These are phyloP conservation scores for Hypomyces rosellus DNA, from an alignment of 2,329 filamentous ascomycete species.

Conservation along the genomic window DNA sequence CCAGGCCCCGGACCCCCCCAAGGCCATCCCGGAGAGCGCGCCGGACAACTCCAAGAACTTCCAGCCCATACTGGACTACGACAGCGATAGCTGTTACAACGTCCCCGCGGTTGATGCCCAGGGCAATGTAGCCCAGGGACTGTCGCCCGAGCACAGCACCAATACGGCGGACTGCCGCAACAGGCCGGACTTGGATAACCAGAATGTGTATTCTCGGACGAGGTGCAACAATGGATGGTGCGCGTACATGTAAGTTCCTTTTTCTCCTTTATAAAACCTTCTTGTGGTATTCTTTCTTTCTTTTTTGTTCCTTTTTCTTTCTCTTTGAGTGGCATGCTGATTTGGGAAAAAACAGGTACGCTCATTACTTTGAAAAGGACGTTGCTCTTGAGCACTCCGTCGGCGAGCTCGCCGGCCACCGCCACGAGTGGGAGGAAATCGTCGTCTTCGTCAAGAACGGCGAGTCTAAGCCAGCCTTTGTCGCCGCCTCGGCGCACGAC, in stretches of 20 bases:
- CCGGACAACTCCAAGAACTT: constrained; percentile 5
- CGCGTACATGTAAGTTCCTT: constrained; percentile 18
- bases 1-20: not conserved
- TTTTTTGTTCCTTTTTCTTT: too few relatives aligned
- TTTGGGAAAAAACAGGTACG: too few relatives aligned
- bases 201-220: constrained; percentile 19
- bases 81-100: constrained; percentile 15
- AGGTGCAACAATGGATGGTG: constrained; percentile 22
- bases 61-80: constrained; percentile 13
- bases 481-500: constrained; percentile 26
- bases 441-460: constrained; percentile 15
- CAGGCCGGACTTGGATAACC: constrained; percentile 12
- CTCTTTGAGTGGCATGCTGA: too few relatives aligned
- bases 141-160: too few relatives aligned
- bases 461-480: constrained; percentile 10
- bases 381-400: constrained; percentile 3
- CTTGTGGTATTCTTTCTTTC: too few relatives aligned
- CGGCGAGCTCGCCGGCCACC: constrained; percentile 13
- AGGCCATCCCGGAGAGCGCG: constrained; percentile 3
- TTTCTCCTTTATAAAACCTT: too few relatives aligned
- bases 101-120: constrained; percentile 6
- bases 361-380: too few relatives aligned
- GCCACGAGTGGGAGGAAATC: constrained; percentile 21
- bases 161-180: too few relatives aligned
- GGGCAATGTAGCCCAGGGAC: too few relatives aligned